phyloP scores from a whole-genome alignment of 768 basidiomycete species.

The Leccinum barrowsii region DNA sequence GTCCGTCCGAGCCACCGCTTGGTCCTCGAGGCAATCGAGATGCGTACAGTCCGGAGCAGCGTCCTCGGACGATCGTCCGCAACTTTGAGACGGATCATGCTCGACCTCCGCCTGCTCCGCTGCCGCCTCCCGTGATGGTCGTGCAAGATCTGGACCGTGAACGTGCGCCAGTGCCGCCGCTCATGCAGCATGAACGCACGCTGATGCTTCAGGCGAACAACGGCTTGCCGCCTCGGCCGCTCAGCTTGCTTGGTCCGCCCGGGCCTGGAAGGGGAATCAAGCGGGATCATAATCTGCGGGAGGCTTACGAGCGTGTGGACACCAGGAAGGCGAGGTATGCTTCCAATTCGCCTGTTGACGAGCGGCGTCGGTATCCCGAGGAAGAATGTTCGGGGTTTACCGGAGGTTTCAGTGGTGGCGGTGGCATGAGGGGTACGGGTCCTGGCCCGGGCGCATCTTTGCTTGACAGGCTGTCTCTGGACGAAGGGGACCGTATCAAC shows the following conservation, averaged over 20 bases:
- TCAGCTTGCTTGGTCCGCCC: conserved; percentile 10
- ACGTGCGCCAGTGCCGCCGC: conserved; percentile 10
- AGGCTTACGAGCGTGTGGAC: conserved; percentile 22
- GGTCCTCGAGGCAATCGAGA: conserved; percentile 10
- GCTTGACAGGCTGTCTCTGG: conserved; percentile 36
- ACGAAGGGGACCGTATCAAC: conserved; percentile 10
- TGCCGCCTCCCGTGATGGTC: not conserved
- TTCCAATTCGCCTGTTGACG: conserved; percentile 10
- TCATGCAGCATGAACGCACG: conserved; percentile 32
- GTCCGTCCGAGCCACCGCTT: conserved; percentile 5
- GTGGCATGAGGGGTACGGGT: not conserved
- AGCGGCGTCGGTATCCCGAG: conserved; percentile 17
- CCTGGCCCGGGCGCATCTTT: conserved; percentile 30
- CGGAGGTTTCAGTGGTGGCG: not conserved
- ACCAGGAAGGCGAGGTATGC: conserved; percentile 11
- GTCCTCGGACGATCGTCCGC: conserved; percentile 7
- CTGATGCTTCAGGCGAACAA: conserved; percentile 25
- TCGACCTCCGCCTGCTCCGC: not conserved
- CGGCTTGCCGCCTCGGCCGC: conserved; percentile 29
- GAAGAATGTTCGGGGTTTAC: conserved; percentile 2
- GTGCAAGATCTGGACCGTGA: conserved; percentile 9
- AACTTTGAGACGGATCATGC: conserved; percentile 5
- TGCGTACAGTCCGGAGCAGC: conserved; percentile 7
- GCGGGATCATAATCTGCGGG: conserved; percentile 16
- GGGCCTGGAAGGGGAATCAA: conserved; percentile 17